Evolutionary conservation across 1,139 yeast genomes (phyloP).

Genomic region (Magnusiomyces sp.): DNA sequence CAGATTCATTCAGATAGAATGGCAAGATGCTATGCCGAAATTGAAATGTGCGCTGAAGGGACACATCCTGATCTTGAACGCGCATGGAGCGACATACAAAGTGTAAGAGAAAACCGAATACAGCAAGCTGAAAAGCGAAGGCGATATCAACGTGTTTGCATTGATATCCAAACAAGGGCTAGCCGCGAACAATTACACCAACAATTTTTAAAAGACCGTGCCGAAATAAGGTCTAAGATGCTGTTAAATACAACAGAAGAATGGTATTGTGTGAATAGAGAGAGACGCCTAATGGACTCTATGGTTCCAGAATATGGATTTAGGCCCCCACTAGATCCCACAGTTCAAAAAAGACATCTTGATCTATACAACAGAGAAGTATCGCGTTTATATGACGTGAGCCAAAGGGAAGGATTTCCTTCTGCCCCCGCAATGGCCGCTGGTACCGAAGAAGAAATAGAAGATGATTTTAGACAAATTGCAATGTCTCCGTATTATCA

Average conservation of each 20-base stretch:
- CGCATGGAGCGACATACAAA: slow-evolving; percentile 62
- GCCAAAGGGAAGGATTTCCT: slow-evolving; percentile 55
- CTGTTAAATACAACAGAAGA: slow-evolving; percentile 68
- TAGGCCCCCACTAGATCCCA: slow-evolving; percentile 26
- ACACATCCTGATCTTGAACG: slow-evolving; percentile 76
- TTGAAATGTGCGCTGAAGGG: slow-evolving; percentile 80
- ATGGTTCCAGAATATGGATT: slow-evolving; percentile 44
- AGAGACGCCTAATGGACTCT: slow-evolving; percentile 76
- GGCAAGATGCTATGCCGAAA: slow-evolving; percentile 66
- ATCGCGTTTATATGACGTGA: slow-evolving; percentile 48
- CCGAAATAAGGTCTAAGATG: slow-evolving; percentile 59
- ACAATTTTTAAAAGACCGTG: slow-evolving; percentile 60
- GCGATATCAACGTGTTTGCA: slow-evolving; percentile 65
- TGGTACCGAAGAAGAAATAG: slow-evolving; percentile 34
- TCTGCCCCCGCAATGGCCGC: slow-evolving; percentile 46
- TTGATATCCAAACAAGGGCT: slow-evolving; percentile 74
- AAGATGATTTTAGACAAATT: slow-evolving; percentile 21
- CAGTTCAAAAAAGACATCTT: slow-evolving; percentile 45
- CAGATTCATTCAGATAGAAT: slow-evolving; percentile 47
- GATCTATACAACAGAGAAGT: slow-evolving; percentile 49
- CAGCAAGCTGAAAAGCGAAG: slow-evolving; percentile 60
- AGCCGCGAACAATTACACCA: slow-evolving; percentile 77
- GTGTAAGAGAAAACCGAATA: slow-evolving; percentile 60
- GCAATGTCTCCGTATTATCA: slow-evolving; percentile 1
- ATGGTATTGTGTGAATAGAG: slow-evolving; percentile 91